phyloP scores from a whole-genome alignment of 345 rosid genomes.

The Populus davidiana region DNA sequence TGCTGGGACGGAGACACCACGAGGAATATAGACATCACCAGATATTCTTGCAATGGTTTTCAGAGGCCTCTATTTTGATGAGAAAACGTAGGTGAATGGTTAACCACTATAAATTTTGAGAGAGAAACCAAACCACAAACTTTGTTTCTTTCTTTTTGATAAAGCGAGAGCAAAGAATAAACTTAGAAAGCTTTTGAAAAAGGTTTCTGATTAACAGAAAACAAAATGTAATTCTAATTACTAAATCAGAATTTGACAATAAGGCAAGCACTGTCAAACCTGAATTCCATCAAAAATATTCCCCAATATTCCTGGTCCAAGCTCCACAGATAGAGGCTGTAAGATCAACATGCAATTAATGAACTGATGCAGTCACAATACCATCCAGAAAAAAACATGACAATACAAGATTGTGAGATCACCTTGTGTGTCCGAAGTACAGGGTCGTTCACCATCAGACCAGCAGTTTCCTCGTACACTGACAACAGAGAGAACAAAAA shows the following conservation, averaged over 20 bases:
- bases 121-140: background rate
- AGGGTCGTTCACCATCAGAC: slow-evolving; percentile 91
- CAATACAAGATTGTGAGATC: background rate
- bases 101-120: background rate
- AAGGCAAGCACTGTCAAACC: slow-evolving; percentile 42
- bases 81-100: background rate
- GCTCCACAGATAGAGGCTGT: slow-evolving; percentile 95
- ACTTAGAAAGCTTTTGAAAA: slow-evolving; percentile 3
- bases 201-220: background rate
- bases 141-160: background rate
- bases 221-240: background rate
- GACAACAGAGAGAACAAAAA: slow-evolving; percentile 18
- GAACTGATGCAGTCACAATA: slow-evolving; percentile 14
- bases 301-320: slow-evolving; percentile 99
- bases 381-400: background rate
- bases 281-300: slow-evolving; percentile 98
- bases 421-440: slow-evolving; percentile 94
- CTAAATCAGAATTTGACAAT: background rate
- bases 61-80: slow-evolving; percentile 74
- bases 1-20: slow-evolving; percentile 98
- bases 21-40: slow-evolving; percentile 98
- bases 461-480: slow-evolving; percentile 98
- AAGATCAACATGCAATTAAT: slow-evolving; percentile 24
- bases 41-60: slow-evolving; percentile 91
- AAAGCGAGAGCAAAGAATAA: background rate